Base-by-base conservation (phyloP, 2,329 filamentous ascomycete genomes). In the Apiospora aurea region DNA sequence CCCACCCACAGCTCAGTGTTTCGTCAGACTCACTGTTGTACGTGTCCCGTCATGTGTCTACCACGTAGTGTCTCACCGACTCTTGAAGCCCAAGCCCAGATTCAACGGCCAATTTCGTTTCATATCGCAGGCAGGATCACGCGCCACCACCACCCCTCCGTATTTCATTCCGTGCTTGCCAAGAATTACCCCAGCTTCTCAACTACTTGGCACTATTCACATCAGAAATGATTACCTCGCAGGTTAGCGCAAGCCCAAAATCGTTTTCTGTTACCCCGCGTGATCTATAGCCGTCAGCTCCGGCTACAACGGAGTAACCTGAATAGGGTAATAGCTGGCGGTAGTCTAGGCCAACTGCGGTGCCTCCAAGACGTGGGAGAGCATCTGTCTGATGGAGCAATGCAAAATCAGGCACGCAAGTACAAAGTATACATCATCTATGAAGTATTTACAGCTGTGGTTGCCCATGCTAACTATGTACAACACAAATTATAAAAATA, bases 61-160 rank as follows among this genome's bases (percentile, higher is more conserved):
- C n/a, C n/a, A n/a, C n/a, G n/a, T n/a, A 38, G 53, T 61, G 53
- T 61, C 53, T 61, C 53, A 61, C 53, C 53, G 53, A 61, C 53
- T 61, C 16, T 61, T 38, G 53, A 38, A 61, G 29, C 53, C 51
- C 53, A 38, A 61, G 29, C 53, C 51, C 53, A 61, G 16, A 61
- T 10, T n/a, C 21, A 8, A 49, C 46, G 21, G 46, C 8, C 53
- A 34, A n/a, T 21, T 34, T 34, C 51, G 34, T 57, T 57, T 18
- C 51, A 38, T 34, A 6, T 38, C 7, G 16, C 2, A 21, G 29
- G 26, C 16, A 38, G 53, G 53, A 29, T 61, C 53, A 61, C 53
- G 26, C 53, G 53, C 16, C n/a, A 49, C 53, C 53, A 34, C 51
- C 26, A 18, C 18, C 53, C 14, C 46, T 8, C 51, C 51, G 14